phyloP scores from a whole-genome alignment of 257 asterid genomes.

The Knoxia roxburghii region DNA sequence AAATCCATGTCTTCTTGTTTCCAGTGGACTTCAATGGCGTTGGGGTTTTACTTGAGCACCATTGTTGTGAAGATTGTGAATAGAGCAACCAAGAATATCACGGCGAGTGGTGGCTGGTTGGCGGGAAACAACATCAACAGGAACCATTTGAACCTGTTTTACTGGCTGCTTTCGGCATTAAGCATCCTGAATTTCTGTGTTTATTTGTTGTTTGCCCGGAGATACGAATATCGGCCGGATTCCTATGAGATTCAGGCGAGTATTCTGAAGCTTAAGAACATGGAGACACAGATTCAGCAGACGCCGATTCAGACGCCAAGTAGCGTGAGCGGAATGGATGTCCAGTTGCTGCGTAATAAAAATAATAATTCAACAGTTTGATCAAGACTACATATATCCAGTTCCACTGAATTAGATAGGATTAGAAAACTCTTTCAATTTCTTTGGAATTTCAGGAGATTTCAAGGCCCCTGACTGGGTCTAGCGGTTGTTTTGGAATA shows the following conservation, averaged over 20 bases:
- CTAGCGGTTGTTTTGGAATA: too few species aligned
- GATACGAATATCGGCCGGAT: constrained; percentile 57
- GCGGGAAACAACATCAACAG: constrained; percentile 64
- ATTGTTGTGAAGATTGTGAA: constrained; percentile 63
- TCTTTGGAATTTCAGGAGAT: too few species aligned
- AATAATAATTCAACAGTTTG: too few species aligned
- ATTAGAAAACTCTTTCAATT: too few species aligned
- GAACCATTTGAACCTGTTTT: constrained; percentile 58
- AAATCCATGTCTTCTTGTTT: constrained; percentile 69
- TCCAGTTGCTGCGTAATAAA: too few species aligned
- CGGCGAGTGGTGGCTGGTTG: constrained; percentile 63
- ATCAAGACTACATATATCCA: too few species aligned
- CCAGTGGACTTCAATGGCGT: constrained; percentile 68
- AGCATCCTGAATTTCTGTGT: constrained; percentile 46
- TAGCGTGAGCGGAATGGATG: too few species aligned
- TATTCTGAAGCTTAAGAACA: constrained; percentile 16
- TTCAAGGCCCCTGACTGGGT: too few species aligned
- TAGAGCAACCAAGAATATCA: constrained; percentile 35
- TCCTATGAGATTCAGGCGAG: neutral
- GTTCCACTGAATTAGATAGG: too few species aligned
- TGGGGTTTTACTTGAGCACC: constrained; percentile 64
- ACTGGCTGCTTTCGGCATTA: constrained; percentile 46
- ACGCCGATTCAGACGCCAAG: too few species aligned
- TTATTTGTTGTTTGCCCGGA: constrained; percentile 50
- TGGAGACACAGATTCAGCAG: neutral